Percentiles rank a stretch among this genome's conserved stretches.
phyloP scores from a whole-genome alignment of 2,329 filamentous ascomycete species.

The Fusarium miscanthi region DNA sequence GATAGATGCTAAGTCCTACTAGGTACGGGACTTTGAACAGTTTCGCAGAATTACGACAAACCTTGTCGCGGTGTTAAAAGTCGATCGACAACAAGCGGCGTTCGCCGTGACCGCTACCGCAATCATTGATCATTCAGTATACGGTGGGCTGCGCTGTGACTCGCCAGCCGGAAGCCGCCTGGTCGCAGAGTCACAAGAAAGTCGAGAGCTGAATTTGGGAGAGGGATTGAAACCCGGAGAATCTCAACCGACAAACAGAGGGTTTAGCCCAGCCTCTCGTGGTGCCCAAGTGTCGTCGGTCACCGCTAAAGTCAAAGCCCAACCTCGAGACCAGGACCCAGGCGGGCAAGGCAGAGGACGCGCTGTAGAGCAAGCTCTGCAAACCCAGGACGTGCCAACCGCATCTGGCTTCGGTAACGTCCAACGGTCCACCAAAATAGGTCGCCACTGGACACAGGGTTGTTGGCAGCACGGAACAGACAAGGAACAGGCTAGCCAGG shows the following conservation, averaged over 20 bases:
- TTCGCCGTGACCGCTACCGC: constrained; percentile 20
- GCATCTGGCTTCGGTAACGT: constrained; percentile 36
- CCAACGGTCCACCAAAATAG: constrained; percentile 44
- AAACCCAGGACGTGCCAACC: constrained; percentile 37
- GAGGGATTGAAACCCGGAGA: background rate
- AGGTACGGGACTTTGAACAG: constrained; percentile 5
- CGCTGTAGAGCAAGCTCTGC: constrained; percentile 25
- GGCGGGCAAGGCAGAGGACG: constrained; percentile 27
- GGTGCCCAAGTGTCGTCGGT: constrained; percentile 39
- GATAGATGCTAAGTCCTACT: constrained; percentile 21
- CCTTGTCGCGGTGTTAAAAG: background rate
- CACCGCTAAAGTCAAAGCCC: constrained; percentile 40
- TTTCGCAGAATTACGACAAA: background rate
- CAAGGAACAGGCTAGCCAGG: constrained; percentile 33
- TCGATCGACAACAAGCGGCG: constrained; percentile 27
- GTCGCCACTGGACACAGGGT: constrained; percentile 37
- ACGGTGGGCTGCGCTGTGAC: constrained; percentile 35
- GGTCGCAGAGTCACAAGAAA: constrained; percentile 31
- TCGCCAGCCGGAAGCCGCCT: constrained; percentile 38
- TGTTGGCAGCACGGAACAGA: constrained; percentile 31
- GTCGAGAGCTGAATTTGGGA: constrained; percentile 2
- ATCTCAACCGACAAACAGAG: constrained; percentile 8
- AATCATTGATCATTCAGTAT: constrained; percentile 30
- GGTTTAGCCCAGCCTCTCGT: constrained; percentile 16
- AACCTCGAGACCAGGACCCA: constrained; percentile 24